phyloP scores from a whole-genome alignment of 2,329 filamentous ascomycete genomes.

The Epichloe bromicola region DNA sequence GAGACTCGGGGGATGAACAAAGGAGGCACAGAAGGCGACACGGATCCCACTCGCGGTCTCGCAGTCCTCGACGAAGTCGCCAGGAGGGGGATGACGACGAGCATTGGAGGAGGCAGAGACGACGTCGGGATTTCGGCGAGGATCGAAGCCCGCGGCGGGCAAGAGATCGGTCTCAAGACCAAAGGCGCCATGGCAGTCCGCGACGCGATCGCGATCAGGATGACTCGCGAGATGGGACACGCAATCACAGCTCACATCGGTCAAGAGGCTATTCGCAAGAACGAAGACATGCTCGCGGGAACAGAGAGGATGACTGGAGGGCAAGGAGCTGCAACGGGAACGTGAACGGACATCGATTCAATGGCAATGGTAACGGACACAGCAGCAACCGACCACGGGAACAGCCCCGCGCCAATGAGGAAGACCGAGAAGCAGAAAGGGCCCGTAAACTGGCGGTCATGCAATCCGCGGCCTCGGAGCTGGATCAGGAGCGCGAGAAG shows the following conservation, averaged over 20 bases:
- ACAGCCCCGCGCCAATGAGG: constrained; percentile 1
- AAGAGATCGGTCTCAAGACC: constrained; percentile 10
- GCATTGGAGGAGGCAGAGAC: constrained; percentile 7
- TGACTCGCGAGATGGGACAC: not conserved
- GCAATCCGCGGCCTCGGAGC: constrained; percentile 55
- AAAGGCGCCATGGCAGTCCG: constrained; percentile 5
- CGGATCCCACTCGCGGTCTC: constrained; percentile 33
- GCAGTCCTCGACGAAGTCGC: constrained; percentile 25
- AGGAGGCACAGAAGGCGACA: constrained; percentile 23
- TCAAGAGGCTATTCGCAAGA: constrained; percentile 4
- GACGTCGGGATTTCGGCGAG: constrained; percentile 12
- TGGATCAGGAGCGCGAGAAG: constrained; percentile 57
- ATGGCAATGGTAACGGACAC: constrained; percentile 4
- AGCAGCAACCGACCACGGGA: constrained; percentile 1
- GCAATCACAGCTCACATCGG: not conserved
- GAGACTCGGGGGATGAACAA: not conserved
- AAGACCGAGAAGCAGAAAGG: constrained; percentile 39
- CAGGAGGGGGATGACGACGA: constrained; percentile 12
- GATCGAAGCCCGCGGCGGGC: constrained; percentile 11
- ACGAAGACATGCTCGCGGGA: constrained; percentile 7
- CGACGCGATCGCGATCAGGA: not conserved
- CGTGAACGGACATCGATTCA: too few species aligned
- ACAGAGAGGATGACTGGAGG: not conserved
- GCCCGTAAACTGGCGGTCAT: constrained; percentile 58
- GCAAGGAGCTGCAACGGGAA: not conserved